phyloP scores from a whole-genome alignment of 441 rosid species.

The Monsonia emarginata region DNA sequence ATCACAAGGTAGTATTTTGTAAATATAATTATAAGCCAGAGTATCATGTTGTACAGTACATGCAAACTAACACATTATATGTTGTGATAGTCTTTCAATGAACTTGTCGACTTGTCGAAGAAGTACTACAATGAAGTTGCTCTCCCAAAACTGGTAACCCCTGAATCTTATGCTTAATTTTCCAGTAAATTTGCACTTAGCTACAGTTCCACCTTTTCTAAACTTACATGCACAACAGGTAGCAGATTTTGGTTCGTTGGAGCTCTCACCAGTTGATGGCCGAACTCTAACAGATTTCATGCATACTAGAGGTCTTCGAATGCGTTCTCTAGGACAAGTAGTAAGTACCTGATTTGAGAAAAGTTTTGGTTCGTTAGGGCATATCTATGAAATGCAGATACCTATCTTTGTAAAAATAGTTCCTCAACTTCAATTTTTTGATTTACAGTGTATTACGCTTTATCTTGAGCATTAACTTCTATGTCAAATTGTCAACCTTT shows the following conservation, averaged over 20 bases:
- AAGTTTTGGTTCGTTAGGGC: constrained; percentile 10
- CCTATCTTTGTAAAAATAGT: background rate
- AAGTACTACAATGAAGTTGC: constrained; percentile 62
- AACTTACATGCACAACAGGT: constrained; percentile 34
- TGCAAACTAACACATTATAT: constrained; percentile 27
- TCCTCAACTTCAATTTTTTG: background rate
- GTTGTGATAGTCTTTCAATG: constrained; percentile 50
- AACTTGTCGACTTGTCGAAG: constrained; percentile 64
- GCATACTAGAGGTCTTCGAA: constrained; percentile 76
- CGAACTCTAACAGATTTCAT: constrained; percentile 77
- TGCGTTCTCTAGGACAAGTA: constrained; percentile 65
- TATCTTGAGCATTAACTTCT: background rate
- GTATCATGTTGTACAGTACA: constrained; percentile 3
- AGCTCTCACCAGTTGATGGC: constrained; percentile 80
- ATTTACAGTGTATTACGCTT: background rate
- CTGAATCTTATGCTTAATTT: constrained; percentile 13
- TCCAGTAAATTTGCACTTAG: constrained; percentile 14
- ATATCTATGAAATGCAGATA: background rate
- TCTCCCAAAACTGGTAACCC: constrained; percentile 57
- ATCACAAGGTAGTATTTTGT: constrained; percentile 47
- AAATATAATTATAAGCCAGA: constrained; percentile 1
- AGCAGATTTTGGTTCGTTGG: constrained; percentile 81
- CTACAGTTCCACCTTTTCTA: constrained; percentile 15
- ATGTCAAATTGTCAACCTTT: constrained; percentile 4
- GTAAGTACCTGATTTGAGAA: constrained; percentile 31